A percentile compares a stretch with the other conserved stretches of the same genome.
Conservation (phyloP, 2,329 filamentous ascomycete species). For the Colletotrichum godetiae region DNA sequence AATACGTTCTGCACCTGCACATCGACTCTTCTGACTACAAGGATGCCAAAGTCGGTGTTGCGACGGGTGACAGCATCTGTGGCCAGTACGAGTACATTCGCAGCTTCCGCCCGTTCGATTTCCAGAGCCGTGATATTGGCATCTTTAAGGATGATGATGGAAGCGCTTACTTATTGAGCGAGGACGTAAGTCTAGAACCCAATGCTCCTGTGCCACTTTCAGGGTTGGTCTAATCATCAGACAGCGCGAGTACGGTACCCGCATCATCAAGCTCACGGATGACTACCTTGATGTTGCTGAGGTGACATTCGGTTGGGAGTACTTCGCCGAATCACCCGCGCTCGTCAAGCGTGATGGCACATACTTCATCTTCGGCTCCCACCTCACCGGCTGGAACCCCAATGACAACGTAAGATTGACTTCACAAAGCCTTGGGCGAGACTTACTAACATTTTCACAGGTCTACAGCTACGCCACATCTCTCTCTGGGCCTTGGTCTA, state of each 20-base stretch:
- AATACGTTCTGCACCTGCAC: constrained; percentile 78
- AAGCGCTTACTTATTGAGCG: constrained; percentile 69
- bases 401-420: constrained; percentile 67
- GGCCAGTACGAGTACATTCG: constrained; percentile 61
- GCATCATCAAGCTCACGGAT: constrained; percentile 66
- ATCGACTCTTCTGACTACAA: constrained; percentile 71
- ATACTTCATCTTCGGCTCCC: constrained; percentile 75
- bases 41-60: constrained; percentile 74
- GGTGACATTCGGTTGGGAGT: constrained; percentile 62
- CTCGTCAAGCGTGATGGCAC: constrained; percentile 68
- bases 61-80: constrained; percentile 68
- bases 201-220: background rate
- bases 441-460: constrained; percentile 29
- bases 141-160: constrained; percentile 72
- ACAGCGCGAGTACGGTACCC: constrained; percentile 40
- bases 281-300: constrained; percentile 66
- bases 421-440: accelerated
- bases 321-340: constrained; percentile 71
- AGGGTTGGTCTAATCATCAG: background rate
- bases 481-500: constrained; percentile 69
- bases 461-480: constrained; percentile 68
- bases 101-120: constrained; percentile 49
- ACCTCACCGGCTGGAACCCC: constrained; percentile 66
- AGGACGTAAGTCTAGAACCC: constrained; percentile 60
- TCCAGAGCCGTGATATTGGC: constrained; percentile 65